Conservation (phyloP, 352 stramenopile species). For the Phytophthora kernoviae region DNA sequence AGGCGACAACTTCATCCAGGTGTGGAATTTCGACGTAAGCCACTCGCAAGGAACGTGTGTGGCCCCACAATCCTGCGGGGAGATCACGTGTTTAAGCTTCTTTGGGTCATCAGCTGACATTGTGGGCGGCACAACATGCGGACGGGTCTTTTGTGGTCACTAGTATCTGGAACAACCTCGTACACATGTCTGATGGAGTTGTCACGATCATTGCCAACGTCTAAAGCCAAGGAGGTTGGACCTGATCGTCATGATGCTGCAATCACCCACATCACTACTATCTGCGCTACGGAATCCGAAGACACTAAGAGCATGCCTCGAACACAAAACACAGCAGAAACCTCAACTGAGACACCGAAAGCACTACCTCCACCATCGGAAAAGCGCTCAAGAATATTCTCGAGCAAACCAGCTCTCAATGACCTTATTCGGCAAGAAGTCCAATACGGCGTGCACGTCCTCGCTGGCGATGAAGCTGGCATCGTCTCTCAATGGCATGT, state of each 20-base stretch:
- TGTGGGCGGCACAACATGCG: conserved; percentile 50
- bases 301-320: neutral
- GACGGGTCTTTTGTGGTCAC: conserved; percentile 55
- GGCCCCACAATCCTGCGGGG: conserved; percentile 23
- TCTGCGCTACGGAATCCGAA: conserved; percentile 6
- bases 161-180: conserved; percentile 21
- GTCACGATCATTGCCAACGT: conserved; percentile 1
- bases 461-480: conserved; percentile 51
- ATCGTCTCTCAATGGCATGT: conserved; percentile 49
- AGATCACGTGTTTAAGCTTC: conserved; percentile 70
- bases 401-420: conserved; percentile 27
- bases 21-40: conserved; percentile 79
- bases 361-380: conserved; percentile 13
- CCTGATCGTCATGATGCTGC: neutral
- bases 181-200: conserved; percentile 33
- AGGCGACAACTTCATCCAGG: conserved; percentile 67
- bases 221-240: neutral
- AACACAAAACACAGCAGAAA: neutral
- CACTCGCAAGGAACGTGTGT: conserved; percentile 69
- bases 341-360: neutral
- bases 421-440: conserved; percentile 32
- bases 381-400: conserved; percentile 20
- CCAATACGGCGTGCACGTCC: conserved; percentile 38
- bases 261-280: conserved; percentile 23
- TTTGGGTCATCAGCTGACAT: conserved; percentile 50